These are phyloP conservation scores for Colletotrichum liaoningense DNA, from an alignment of 2,329 filamentous ascomycete genomes.

Conservation along the genomic window DNA sequence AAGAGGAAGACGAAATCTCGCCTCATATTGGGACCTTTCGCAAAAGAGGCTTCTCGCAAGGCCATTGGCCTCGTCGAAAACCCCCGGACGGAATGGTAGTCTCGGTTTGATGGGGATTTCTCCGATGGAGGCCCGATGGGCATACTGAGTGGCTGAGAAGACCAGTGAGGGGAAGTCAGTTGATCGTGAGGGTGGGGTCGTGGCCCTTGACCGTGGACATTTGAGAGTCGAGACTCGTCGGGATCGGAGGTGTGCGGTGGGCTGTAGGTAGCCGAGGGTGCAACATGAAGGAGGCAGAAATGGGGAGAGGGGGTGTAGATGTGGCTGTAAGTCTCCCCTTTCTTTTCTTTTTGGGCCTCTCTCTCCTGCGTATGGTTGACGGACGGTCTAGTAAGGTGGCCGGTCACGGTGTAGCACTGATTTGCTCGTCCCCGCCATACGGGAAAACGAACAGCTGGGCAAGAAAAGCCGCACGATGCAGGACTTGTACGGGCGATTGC, in stretches of 20 bases:
- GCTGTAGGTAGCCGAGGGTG: conserved; percentile 17
- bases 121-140: conserved; percentile 33
- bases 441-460: too few relatives aligned
- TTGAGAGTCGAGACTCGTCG: conserved; percentile 35
- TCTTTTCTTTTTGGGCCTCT: conserved; percentile 3
- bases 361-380: background rate
- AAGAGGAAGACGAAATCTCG: background rate
- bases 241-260: conserved; percentile 25
- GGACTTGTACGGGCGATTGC: background rate
- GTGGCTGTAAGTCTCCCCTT: background rate
- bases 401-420: conserved; percentile 25
- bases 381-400: conserved; percentile 21
- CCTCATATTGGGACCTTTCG: conserved; percentile 2
- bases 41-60: background rate
- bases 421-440: conserved; percentile 5
- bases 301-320: conserved; percentile 15
- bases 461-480: conserved; percentile 10
- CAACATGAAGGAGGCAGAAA: conserved; percentile 13
- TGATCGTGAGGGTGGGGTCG: conserved; percentile 32
- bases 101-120: conserved; percentile 31
- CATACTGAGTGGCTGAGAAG: conserved; percentile 31
- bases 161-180: conserved; percentile 35
- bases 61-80: conserved; percentile 21
- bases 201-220: conserved; percentile 15
- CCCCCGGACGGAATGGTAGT: conserved; percentile 23